phyloP scores from a whole-genome alignment of 768 basidiomycete genomes.

The Mycena chlorophos region DNA sequence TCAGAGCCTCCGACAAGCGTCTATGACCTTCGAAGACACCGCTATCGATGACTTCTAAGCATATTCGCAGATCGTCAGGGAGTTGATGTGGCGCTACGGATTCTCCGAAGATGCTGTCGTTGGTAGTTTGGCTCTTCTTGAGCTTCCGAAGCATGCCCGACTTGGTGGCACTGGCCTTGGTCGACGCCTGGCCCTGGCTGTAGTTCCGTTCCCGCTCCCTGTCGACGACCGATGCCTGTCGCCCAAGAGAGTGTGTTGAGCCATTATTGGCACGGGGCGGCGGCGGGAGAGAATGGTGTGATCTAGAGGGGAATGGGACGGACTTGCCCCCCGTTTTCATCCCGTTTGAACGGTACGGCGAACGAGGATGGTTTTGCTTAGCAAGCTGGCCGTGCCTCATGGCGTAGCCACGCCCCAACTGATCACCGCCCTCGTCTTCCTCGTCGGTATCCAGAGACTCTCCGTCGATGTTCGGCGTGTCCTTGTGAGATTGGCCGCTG shows the following conservation, averaged over 20 bases:
- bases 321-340: conserved; percentile 42
- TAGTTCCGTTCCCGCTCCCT: conserved; percentile 51
- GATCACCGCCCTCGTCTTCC: conserved; percentile 63
- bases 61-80: conserved; percentile 83
- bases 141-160: conserved; percentile 66
- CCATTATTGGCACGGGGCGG: conserved; percentile 56
- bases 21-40: conserved; percentile 90
- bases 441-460: conserved; percentile 73
- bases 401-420: conserved; percentile 46
- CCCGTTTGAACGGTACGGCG: conserved; percentile 65
- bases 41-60: conserved; percentile 82
- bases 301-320: conserved; percentile 78
- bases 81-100: conserved; percentile 74
- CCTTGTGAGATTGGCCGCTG: conserved; percentile 39
- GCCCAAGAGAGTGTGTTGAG: conserved; percentile 76
- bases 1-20: conserved; percentile 78
- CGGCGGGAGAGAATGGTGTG: conserved; percentile 76
- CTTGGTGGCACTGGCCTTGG: conserved; percentile 35
- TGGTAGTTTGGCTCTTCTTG: conserved; percentile 61
- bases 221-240: conserved; percentile 58
- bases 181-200: conserved; percentile 46
- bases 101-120: conserved; percentile 48
- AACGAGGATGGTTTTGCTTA: conserved; percentile 71
- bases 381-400: conserved; percentile 36
- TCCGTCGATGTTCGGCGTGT: conserved; percentile 66